These are phyloP conservation scores for Carex kokanica DNA, from an alignment of 176 grass and related monocot genomes.

Conservation along the genomic window DNA sequence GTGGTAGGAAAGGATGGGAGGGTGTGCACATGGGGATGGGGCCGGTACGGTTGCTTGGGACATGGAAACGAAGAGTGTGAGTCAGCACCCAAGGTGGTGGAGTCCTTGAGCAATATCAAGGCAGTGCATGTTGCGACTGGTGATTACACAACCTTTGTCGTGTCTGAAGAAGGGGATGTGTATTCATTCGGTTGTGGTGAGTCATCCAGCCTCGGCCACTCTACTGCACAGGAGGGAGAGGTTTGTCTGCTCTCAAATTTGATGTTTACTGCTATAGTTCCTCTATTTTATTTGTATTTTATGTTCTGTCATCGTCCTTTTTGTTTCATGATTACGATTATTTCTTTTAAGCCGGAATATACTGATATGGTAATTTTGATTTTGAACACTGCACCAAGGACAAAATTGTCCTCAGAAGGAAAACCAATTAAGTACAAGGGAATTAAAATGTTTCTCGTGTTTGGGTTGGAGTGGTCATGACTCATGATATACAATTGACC, in stretches of 20 bases:
- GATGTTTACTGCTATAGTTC: background rate
- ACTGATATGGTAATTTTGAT: background rate
- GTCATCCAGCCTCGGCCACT: constrained; percentile 84
- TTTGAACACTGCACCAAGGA: background rate
- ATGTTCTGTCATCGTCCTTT: background rate
- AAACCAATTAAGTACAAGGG: background rate
- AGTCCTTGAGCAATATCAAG: constrained; percentile 58
- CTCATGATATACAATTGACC: background rate
- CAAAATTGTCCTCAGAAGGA: background rate
- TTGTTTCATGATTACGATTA: background rate
- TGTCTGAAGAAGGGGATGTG: constrained; percentile 69
- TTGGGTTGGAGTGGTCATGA: background rate
- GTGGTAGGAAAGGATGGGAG: constrained; percentile 81
- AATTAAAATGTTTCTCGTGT: background rate
- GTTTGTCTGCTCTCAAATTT: constrained; percentile 17
- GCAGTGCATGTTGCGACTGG: constrained; percentile 77
- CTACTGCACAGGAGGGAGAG: constrained; percentile 46
- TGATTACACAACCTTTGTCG: constrained; percentile 88
- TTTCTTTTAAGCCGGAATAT: background rate
- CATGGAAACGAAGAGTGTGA: constrained; percentile 95
- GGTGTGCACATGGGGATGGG: constrained; percentile 96
- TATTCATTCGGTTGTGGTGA: constrained; percentile 89
- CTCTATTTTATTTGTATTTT: background rate
- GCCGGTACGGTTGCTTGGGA: constrained; percentile 88
- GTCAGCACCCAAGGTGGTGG: constrained; percentile 73